Conservation (phyloP, 1,284 basidiomycete species). For the Trametes polyzona region DNA sequence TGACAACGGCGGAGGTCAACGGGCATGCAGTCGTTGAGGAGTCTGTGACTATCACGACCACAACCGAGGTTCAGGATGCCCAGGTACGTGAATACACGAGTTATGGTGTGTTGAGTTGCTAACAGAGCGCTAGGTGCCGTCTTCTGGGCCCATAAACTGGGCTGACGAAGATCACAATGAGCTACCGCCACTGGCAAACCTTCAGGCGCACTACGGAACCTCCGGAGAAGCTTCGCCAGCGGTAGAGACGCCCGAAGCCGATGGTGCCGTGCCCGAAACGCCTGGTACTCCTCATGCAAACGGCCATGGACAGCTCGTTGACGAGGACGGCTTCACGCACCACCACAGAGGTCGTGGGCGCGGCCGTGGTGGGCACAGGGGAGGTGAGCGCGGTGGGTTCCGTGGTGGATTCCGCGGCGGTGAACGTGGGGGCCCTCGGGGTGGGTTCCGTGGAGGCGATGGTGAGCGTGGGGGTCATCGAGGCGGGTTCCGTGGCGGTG, state of each 20-base stretch:
- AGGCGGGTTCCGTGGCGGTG: constrained; percentile 28
- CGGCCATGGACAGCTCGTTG: constrained; percentile 33
- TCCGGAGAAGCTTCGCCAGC: constrained; percentile 51
- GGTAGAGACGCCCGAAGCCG: constrained; percentile 21
- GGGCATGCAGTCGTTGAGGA: constrained; percentile 34
- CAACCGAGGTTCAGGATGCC: too few relatives aligned
- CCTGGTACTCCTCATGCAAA: constrained; percentile 24
- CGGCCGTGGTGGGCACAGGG: constrained; percentile 29
- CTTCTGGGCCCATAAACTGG: constrained; percentile 46
- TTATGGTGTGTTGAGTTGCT: neutral
- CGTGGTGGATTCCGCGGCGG: constrained; percentile 39
- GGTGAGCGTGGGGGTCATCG: constrained; percentile 36
- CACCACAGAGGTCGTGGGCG: constrained; percentile 44
- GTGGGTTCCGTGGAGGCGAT: constrained; percentile 31
- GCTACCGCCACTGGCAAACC: constrained; percentile 43
- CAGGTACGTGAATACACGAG: constrained; percentile 14
- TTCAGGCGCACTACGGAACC: constrained; percentile 48
- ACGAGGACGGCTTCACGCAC: constrained; percentile 68
- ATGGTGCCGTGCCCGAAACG: constrained; percentile 35
- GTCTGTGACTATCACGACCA: constrained; percentile 30
- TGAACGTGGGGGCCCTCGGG: constrained; percentile 37
- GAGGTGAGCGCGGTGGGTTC: constrained; percentile 40
- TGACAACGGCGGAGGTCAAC: constrained; percentile 29
- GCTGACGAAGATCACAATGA: constrained; percentile 52
- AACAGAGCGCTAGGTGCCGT: constrained; percentile 33